Conservation (phyloP, 306 rosid genomes). For the Lablab purpureus region DNA sequence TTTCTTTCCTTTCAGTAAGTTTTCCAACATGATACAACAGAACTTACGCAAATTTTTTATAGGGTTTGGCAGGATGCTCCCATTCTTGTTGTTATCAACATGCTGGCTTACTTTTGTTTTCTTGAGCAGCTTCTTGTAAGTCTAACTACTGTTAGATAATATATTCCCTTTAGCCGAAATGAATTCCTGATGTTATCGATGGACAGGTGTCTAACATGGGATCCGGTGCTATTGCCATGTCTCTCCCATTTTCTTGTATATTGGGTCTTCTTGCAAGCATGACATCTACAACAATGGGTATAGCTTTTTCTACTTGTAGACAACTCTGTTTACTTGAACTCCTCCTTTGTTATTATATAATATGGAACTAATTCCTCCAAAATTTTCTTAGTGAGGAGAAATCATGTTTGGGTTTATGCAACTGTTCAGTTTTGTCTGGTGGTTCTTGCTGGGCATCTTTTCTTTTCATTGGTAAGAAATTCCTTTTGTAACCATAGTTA, state of each 20-base stretch:
- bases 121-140: slow-evolving; percentile 61
- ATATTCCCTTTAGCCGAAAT: slow-evolving; percentile 7
- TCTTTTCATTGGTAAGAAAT: slow-evolving; percentile 71
- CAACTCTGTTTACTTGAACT: slow-evolving; percentile 25
- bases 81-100: slow-evolving; percentile 53
- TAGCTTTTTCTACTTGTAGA: slow-evolving; percentile 29
- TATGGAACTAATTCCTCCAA: slow-evolving; percentile 37
- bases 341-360: not conserved
- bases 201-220: slow-evolving; percentile 75
- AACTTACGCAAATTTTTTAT: slow-evolving; percentile 20
- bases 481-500: not conserved
- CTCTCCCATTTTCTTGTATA: slow-evolving; percentile 86
- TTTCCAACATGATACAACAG: slow-evolving; percentile 41
- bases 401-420: slow-evolving; percentile 80
- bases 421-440: slow-evolving; percentile 66
- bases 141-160: slow-evolving; percentile 26
- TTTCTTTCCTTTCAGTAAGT: not conserved
- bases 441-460: slow-evolving; percentile 64
- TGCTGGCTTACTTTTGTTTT: slow-evolving; percentile 58
- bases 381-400: slow-evolving; percentile 65
- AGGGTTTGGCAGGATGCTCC: slow-evolving; percentile 59
- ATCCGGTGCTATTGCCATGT: slow-evolving; percentile 70
- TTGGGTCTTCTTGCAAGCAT: slow-evolving; percentile 85
- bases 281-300: slow-evolving; percentile 86
- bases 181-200: slow-evolving; percentile 44